Conservation (phyloP, 352 stramenopile species). For the Phytophthora chlamydospora region DNA sequence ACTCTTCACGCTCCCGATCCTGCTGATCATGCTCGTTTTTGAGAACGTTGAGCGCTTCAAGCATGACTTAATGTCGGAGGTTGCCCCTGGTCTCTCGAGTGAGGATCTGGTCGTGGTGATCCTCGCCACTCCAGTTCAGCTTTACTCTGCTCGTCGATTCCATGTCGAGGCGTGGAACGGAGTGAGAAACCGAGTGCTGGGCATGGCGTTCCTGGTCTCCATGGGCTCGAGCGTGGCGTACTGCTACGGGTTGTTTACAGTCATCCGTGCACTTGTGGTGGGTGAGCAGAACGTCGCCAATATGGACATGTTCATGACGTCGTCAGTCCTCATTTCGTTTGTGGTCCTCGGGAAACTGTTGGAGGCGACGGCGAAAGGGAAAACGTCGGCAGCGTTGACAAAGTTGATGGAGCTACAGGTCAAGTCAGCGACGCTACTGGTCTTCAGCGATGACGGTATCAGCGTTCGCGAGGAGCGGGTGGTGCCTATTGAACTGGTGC, state of each 20-base stretch:
- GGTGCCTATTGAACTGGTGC: conserved; percentile 86
- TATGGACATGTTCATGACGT: conserved; percentile 97
- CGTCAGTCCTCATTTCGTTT: conserved; percentile 96
- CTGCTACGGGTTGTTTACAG: conserved; percentile 91
- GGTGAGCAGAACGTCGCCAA: conserved; percentile 58
- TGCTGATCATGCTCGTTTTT: conserved; percentile 90
- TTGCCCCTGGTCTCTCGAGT: conserved; percentile 63
- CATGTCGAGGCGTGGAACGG: conserved; percentile 93
- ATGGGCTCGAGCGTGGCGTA: conserved; percentile 96
- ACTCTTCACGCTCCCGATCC: conserved; percentile 93
- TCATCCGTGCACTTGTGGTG: conserved; percentile 68
- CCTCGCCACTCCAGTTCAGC: conserved; percentile 95
- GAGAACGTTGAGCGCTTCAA: conserved; percentile 63
- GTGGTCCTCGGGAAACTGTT: conserved; percentile 98
- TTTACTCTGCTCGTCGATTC: conserved; percentile 92
- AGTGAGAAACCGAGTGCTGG: conserved; percentile 84
- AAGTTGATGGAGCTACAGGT: conserved; percentile 96
- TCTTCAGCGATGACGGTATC: conserved; percentile 53
- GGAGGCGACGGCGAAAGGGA: conserved; percentile 91
- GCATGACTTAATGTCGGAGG: conserved; percentile 46
- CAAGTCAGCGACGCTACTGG: conserved; percentile 91
- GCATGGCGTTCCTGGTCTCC: conserved; percentile 97
- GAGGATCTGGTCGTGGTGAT: conserved; percentile 68
- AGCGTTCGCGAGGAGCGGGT: conserved; percentile 64
- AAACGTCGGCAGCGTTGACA: conserved; percentile 94